These are phyloP conservation scores for Vigna nakashimae DNA, from an alignment of 306 rosid genomes.

Conservation along the genomic window DNA sequence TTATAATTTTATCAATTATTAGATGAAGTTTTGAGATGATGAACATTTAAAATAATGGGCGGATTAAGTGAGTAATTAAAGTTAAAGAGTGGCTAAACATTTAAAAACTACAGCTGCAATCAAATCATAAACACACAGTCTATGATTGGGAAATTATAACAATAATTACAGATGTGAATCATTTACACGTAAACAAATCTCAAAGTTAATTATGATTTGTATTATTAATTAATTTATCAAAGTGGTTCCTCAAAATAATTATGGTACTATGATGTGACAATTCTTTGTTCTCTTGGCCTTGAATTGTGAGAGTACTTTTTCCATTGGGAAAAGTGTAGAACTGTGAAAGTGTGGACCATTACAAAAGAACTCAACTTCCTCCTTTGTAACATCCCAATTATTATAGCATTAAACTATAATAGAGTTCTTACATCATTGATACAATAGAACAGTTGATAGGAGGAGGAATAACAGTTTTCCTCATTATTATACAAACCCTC, in stretches of 20 bases:
- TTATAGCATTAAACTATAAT: no score
- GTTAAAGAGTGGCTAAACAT: not conserved
- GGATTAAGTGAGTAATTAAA: not conserved
- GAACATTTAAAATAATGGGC: not conserved
- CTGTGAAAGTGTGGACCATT: not conserved
- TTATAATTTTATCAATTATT: not conserved
- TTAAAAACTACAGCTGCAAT: not conserved
- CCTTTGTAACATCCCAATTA: no score
- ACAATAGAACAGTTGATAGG: no score
- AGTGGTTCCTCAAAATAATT: not conserved
- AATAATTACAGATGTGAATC: not conserved
- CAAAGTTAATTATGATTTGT: not conserved
- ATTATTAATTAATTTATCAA: not conserved
- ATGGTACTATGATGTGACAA: not conserved
- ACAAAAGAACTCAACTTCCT: not conserved
- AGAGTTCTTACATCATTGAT: no score
- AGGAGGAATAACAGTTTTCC: no score
- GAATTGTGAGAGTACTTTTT: not conserved
- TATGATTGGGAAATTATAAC: not conserved
- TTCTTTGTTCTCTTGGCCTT: not conserved
- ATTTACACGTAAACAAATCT: not conserved
- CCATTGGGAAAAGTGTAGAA: not conserved
- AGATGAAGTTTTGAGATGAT: not conserved
- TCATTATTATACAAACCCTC: no score
- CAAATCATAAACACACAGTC: not conserved